These are phyloP conservation scores for Pseudogymnoascus sp. DNA, from an alignment of 2,329 filamentous ascomycete genomes.

Conservation along the genomic window DNA sequence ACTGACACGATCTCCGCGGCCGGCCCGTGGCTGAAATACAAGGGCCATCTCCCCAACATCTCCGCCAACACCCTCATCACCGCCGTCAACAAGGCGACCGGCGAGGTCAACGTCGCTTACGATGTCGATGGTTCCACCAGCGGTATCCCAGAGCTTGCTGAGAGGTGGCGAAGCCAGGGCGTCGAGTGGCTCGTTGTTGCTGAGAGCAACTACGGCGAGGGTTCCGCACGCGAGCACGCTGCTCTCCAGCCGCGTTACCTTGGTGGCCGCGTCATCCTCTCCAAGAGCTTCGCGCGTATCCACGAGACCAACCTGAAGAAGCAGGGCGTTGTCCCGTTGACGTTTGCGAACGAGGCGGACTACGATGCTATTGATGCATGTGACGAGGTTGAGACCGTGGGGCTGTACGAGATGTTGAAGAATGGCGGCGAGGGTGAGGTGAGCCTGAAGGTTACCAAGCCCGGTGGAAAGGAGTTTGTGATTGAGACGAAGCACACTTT, in stretches of 20 bases:
- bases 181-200: slow-evolving; percentile 89
- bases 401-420: slow-evolving; percentile 72
- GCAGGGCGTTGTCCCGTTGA: slow-evolving; percentile 91
- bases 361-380: slow-evolving; percentile 79
- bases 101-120: slow-evolving; percentile 87
- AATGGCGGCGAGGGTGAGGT: slow-evolving; percentile 74
- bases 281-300: slow-evolving; percentile 84
- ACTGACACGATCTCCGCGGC: slow-evolving; percentile 98
- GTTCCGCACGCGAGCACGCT: slow-evolving; percentile 81
- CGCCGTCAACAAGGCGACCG: slow-evolving; percentile 84
- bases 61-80: slow-evolving; percentile 95
- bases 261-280: slow-evolving; percentile 73
- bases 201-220: slow-evolving; percentile 96
- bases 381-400: slow-evolving; percentile 75
- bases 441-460: slow-evolving; percentile 57
- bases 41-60: slow-evolving; percentile 97
- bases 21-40: slow-evolving; percentile 98
- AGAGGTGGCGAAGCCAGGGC: slow-evolving; percentile 69
- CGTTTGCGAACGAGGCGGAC: slow-evolving; percentile 79
- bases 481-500: slow-evolving; percentile 83
- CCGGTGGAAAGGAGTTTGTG: slow-evolving; percentile 55
- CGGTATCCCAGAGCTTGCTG: slow-evolving; percentile 81
- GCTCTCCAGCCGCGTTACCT: slow-evolving; percentile 87
- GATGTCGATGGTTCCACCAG: slow-evolving; percentile 68
- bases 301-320: slow-evolving; percentile 97